These are phyloP conservation scores for Rhodamnia rubescens DNA, from an alignment of 345 rosid species.

Conservation along the genomic window DNA sequence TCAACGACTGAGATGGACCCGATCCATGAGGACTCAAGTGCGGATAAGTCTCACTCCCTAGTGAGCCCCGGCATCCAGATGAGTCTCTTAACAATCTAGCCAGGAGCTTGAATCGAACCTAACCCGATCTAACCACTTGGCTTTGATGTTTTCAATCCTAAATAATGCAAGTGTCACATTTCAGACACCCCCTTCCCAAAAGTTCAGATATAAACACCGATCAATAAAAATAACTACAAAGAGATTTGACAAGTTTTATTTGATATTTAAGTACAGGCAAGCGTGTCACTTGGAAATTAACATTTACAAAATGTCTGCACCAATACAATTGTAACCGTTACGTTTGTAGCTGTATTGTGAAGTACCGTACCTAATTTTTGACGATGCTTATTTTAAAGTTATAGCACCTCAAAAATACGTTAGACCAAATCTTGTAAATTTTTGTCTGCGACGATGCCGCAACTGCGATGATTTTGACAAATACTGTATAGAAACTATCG, in stretches of 20 bases:
- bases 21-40: not conserved
- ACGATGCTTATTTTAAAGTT: not conserved
- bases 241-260: not conserved
- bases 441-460: not conserved
- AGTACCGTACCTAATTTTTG: not conserved
- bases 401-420: not conserved
- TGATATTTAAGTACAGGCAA: not conserved
- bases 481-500: not conserved
- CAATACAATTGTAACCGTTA: not conserved
- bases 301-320: not conserved
- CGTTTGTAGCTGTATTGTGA: not conserved
- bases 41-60: not conserved
- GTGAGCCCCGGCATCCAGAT: not conserved
- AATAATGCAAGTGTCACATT: not conserved
- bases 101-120: not conserved
- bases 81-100: not conserved
- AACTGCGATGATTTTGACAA: not conserved
- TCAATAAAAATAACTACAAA: not conserved
- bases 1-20: not conserved
- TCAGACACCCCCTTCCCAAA: not conserved
- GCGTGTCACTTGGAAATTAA: not conserved
- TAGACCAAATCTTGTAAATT: not conserved
- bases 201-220: not conserved
- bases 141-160: not conserved
- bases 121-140: not conserved